Evolutionary conservation across 1,139 yeast species (phyloP).

Genomic region (Kazachstania sp.): DNA sequence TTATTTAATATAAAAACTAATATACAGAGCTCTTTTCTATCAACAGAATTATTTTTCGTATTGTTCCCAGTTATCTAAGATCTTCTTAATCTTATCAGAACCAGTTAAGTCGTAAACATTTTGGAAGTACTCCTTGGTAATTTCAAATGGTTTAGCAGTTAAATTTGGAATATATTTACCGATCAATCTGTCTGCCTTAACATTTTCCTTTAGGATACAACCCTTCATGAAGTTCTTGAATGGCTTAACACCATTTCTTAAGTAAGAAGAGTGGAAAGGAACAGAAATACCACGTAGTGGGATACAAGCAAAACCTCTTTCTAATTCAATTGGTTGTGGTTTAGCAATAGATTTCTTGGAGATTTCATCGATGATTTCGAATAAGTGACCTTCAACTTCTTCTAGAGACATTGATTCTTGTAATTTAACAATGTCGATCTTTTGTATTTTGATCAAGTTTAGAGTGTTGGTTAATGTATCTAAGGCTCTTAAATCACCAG

Average conservation of each 20-base stretch:
- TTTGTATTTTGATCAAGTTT: conserved; percentile 86
- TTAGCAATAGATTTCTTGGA: conserved; percentile 71
- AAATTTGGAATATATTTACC: conserved; percentile 96
- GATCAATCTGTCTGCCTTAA: conserved; percentile 86
- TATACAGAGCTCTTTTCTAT: neutral
- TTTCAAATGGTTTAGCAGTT: conserved; percentile 94
- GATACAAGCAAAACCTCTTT: conserved; percentile 96
- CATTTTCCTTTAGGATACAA: conserved; percentile 92
- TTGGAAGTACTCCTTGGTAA: conserved; percentile 93
- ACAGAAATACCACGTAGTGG: conserved; percentile 98
- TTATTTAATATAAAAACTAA: neutral
- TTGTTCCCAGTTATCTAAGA: conserved; percentile 91
- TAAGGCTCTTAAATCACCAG: conserved; percentile 94
- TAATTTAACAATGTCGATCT: conserved; percentile 84
- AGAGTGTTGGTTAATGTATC: conserved; percentile 89
- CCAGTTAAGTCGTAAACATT: conserved; percentile 88
- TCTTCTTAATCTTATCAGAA: conserved; percentile 80
- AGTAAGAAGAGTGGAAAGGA: conserved; percentile 97
- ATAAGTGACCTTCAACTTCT: conserved; percentile 76
- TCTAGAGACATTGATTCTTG: conserved; percentile 77
- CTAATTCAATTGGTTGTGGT: conserved; percentile 93
- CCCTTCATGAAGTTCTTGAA: conserved; percentile 95
- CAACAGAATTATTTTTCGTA: conserved; percentile 34
- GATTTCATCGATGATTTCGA: conserved; percentile 81
- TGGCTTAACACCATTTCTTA: conserved; percentile 97